Percentiles rank a stretch among this genome's conserved stretches.
phyloP scores from a whole-genome alignment of 495 filamentous ascomycete species.

The Aspergillus sclerotioniger region DNA sequence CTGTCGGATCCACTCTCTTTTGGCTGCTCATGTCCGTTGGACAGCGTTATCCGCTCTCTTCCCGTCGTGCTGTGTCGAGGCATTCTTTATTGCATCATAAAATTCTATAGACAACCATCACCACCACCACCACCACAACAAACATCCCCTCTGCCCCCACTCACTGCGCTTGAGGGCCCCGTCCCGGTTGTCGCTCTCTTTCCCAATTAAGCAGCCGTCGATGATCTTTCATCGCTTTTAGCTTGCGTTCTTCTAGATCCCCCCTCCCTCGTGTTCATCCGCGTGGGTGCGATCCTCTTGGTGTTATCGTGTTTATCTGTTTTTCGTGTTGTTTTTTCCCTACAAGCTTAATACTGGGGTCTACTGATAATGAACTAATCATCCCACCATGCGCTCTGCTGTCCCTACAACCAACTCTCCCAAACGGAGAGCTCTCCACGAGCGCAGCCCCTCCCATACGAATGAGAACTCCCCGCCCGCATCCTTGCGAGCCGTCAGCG shows the following conservation, averaged over 20 bases:
- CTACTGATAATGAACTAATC: slow-evolving; percentile 36
- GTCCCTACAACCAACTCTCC: slow-evolving; percentile 29
- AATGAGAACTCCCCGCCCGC: slow-evolving; percentile 42
- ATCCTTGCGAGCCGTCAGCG: slow-evolving; percentile 36
- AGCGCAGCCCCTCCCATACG: slow-evolving; percentile 51
- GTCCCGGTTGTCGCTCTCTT: slow-evolving; percentile 10
- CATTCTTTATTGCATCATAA: slow-evolving; percentile 35
- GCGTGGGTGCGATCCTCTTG: slow-evolving; percentile 12
- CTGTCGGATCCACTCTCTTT: slow-evolving; percentile 23
- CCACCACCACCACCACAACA: slow-evolving; percentile 13
- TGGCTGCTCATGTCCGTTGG: slow-evolving; percentile 13
- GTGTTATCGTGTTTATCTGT: slow-evolving; percentile 11
- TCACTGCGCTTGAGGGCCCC: slow-evolving; percentile 14
- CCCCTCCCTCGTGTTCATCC: slow-evolving; percentile 11
- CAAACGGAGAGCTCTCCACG: slow-evolving; percentile 47
- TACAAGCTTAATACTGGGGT: slow-evolving; percentile 12
- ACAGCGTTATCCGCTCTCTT: slow-evolving; percentile 16
- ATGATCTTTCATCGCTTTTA: slow-evolving; percentile 15
- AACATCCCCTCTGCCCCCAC: slow-evolving; percentile 10
- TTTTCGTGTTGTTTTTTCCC: slow-evolving; percentile 11
- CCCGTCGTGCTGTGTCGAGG: slow-evolving; percentile 24
- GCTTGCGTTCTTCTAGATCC: slow-evolving; percentile 8
- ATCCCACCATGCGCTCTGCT: slow-evolving; percentile 33
- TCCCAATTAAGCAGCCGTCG: slow-evolving; percentile 7
- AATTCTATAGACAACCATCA: slow-evolving; percentile 18